Base-by-base conservation (phyloP, 345 rosid genomes). In the Durio zibethinus region DNA sequence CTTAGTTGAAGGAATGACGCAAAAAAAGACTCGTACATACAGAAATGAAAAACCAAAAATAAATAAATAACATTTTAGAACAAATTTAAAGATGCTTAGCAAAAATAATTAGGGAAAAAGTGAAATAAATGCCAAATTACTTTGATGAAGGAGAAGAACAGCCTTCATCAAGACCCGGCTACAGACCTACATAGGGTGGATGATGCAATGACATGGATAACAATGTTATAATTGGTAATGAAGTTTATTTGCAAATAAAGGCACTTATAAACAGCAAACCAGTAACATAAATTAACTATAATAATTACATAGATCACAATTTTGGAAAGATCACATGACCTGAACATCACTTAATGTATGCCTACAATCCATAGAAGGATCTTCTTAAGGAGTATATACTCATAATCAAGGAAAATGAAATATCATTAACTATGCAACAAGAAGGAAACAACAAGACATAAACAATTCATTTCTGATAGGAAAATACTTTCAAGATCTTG, bases 401-500 rank as follows among this genome's bases (percentile, higher is more conserved):
- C 42, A 52, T 33, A 40, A 66, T 40, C 52, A 40, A 66, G 31
- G 33, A 66, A 40, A 43, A 10, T 21, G 21, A 66, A 33, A 33
- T 35, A 57, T 50, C 10, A 33, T 15, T 9, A 15, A n/a, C 43
- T 0, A 31, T 23, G 59, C 14, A 63, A 35, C 20, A 0, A 47
- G 81, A 5, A n/a, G 33, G 50, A 75, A 71, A 25, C 18, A 27
- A 40, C 8, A 63, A 74, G 59, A 35, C 68, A 75, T 20, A 68
- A 72, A 0, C 4, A 57, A 45, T 42, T 16, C 3, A 57, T 18
- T 52, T 68, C 29, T 53, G 77, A 45, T 29, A 75, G 20, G 71
- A 27, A 62, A 72, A 31, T 84, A 94, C 99, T 87, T 88, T 89
- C 89, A 80, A 88, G 88, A 45, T 88, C 86, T 57, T 89, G 88